Base-by-base conservation (phyloP, 169 alveolate genomes). In the Fabrea salina region DNA sequence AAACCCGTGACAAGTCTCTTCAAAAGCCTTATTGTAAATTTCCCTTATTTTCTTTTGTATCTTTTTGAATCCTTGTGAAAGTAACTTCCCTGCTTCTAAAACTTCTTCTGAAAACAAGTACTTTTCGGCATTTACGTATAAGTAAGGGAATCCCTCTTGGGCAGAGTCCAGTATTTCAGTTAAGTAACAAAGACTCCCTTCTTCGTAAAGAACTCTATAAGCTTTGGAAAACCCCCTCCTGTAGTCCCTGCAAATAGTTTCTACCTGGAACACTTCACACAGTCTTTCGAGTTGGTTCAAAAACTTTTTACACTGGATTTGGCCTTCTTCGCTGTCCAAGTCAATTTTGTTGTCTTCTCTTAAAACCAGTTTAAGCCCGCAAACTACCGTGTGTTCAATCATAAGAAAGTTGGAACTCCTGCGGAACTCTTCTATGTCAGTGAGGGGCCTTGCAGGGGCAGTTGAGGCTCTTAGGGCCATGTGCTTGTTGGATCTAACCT, bases 91-190 rank as follows among this genome's bases (percentile, higher is more conserved):
- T 40, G 83, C 82, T 16, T 89, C 86, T 11, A 93, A 75, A 5
- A 93, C 95, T 74, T 90, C 94, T 40, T 79, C 22, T 0, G 94
- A 86, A 85, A 93, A 93, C 44, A 82, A 86, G 75, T 90, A 93
- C 66, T 89, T 90, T 71, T 90, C 95, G 3, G 92, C 94, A 84
- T 93, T 93, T n/a, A 93, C 95, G 70, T 88, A 67, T 5, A 89
- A 56, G 78, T 82, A 84, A 51, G 91, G 90, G 54, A 84, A 84
- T 6, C 95, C 91, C 84, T 91, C 95, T 57, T 91, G 79, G 6
- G 95, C 95, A 39, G 91, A 82, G 68, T 91, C 95, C 5, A 91
- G 78, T 25, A 91, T 91, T 61, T 91, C 95, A 37, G 95, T 88
- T 40, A 91, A 67, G 78, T 91, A 91, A 75, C 95, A 82, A 1